phyloP scores from a whole-genome alignment of 441 rosid species.

The Erodium moschatum region DNA sequence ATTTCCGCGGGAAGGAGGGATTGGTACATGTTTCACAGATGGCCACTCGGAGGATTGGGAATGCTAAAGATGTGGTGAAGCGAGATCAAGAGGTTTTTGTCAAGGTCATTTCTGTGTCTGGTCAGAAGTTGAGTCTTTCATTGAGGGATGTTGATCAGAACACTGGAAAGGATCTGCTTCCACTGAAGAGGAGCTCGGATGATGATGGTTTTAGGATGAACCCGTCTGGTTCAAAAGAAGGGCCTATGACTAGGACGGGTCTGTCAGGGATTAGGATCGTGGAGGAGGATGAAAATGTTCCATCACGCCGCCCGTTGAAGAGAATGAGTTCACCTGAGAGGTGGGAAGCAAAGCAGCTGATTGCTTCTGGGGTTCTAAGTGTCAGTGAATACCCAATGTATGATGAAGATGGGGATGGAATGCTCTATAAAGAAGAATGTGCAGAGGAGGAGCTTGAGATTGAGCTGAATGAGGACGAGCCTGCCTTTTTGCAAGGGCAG shows the following conservation, averaged over 20 bases:
- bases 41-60: constrained; percentile 53
- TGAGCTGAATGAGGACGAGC: constrained; percentile 81
- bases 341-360: constrained; percentile 84
- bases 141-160: constrained; percentile 81
- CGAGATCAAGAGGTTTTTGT: constrained; percentile 63
- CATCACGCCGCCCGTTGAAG: constrained; percentile 61
- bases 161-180: constrained; percentile 67
- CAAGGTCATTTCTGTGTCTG: constrained; percentile 57
- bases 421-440: constrained; percentile 75
- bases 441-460: constrained; percentile 92
- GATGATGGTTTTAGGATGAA: constrained; percentile 51
- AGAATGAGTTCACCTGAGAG: constrained; percentile 83
- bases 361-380: constrained; percentile 67
- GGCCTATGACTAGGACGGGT: constrained; percentile 44
- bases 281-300: constrained; percentile 46
- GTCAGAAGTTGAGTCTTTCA: constrained; percentile 51
- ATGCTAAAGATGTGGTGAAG: constrained; percentile 57
- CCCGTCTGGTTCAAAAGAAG: constrained; percentile 46
- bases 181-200: constrained; percentile 41
- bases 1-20: constrained; percentile 68
- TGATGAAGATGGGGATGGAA: constrained; percentile 76
- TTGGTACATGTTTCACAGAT: constrained; percentile 76
- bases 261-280: constrained; percentile 58
- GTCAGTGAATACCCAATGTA: constrained; percentile 54
- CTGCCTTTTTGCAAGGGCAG: constrained; percentile 78